Evolutionary conservation across 306 rosid genomes (phyloP).

Genomic region (Ammopiptanthus mongolicus): DNA sequence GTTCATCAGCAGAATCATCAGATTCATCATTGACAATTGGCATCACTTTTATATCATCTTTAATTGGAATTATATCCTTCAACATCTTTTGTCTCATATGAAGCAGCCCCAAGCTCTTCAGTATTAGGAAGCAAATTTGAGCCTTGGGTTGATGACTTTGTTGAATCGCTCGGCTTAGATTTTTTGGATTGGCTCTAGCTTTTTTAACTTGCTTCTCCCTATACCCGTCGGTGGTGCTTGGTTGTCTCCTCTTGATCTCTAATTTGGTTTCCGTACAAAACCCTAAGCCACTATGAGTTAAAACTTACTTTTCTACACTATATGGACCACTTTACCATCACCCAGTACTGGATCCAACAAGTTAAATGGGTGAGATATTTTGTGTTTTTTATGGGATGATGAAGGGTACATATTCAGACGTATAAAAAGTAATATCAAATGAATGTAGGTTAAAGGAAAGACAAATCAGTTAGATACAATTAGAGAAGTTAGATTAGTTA

Average conservation of each 20-base stretch:
- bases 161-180: not conserved
- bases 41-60: not conserved
- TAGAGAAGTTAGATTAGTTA: too few species aligned
- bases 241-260: not conserved
- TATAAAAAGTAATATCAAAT: too few species aligned
- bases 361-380: too few species aligned
- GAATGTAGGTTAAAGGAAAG: too few species aligned
- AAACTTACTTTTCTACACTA: not conserved
- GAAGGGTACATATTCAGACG: too few species aligned
- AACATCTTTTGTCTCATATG: not conserved
- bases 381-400: too few species aligned
- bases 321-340: not conserved
- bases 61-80: not conserved
- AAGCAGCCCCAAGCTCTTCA: not conserved
- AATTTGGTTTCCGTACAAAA: not conserved
- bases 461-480: too few species aligned
- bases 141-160: not conserved
- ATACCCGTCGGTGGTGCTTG: not conserved
- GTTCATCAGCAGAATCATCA: not conserved
- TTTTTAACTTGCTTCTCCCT: not conserved
- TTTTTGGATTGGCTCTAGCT: not conserved
- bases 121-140: not conserved
- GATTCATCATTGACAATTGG: not conserved
- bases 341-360: too few species aligned
- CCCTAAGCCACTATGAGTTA: not conserved